Percentiles rank a stretch among this genome's conserved stretches.
These are phyloP conservation scores for Hymenoscyphus repandus DNA, from an alignment of 2,329 filamentous ascomycete genomes.

Conservation along the genomic window DNA sequence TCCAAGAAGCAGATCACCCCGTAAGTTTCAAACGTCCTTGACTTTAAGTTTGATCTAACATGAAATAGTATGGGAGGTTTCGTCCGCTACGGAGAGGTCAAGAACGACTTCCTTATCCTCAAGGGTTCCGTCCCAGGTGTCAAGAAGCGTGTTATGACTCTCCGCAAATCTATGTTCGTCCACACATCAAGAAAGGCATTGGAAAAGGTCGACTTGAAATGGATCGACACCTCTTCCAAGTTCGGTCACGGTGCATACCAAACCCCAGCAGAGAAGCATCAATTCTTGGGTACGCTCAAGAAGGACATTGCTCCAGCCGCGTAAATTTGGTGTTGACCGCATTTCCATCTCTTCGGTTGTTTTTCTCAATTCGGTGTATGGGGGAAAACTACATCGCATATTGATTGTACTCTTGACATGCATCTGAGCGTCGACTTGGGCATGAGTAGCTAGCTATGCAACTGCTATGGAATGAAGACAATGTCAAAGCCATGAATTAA, in stretches of 20 bases:
- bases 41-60: slow-evolving; percentile 29
- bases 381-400: slow-evolving; percentile 24
- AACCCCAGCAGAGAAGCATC: slow-evolving; percentile 95
- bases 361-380: slow-evolving; percentile 23
- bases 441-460: slow-evolving; percentile 22
- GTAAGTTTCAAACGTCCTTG: slow-evolving; percentile 57
- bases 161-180: slow-evolving; percentile 97
- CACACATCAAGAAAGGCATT: slow-evolving; percentile 94
- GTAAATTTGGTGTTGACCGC: slow-evolving; percentile 38
- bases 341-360: slow-evolving; percentile 28
- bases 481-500: slow-evolving; percentile 17
- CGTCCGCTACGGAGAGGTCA: slow-evolving; percentile 98
- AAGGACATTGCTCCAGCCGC: slow-evolving; percentile 70
- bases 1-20: slow-evolving; percentile 99
- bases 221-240: slow-evolving; percentile 99
- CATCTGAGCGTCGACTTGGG: slow-evolving; percentile 14
- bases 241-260: slow-evolving; percentile 99
- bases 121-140: slow-evolving; percentile 97
- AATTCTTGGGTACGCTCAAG: slow-evolving; percentile 98
- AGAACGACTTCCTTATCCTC: slow-evolving; percentile 97
- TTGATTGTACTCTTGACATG: slow-evolving; percentile 22
- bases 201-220: slow-evolving; percentile 99
- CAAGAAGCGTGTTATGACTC: slow-evolving; percentile 99
- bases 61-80: slow-evolving; percentile 84
- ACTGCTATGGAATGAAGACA: slow-evolving; percentile 23